Base-by-base conservation (phyloP, 345 rosid species). In the Crucihimalaya himalaica region DNA sequence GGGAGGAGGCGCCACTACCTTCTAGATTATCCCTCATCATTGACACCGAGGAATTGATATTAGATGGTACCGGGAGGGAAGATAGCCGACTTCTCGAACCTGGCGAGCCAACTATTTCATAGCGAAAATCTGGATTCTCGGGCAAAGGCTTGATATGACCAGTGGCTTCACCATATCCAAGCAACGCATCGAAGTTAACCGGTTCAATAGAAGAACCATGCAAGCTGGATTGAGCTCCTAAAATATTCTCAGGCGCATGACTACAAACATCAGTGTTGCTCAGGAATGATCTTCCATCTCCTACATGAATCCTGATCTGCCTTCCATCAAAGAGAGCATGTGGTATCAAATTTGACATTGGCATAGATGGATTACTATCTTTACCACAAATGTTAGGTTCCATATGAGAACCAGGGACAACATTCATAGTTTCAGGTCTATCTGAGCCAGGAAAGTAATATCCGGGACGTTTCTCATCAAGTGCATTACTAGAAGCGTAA, bases 71-170 rank as follows among this genome's bases (percentile, higher is more conserved):
- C 53, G 80, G 72, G 70, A 61, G 80, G 55, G 83, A 73, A 66
- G 72, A 68, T 2, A 75, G 74, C 68, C 85, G 88, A 71, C 84
- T 88, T 77, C 57, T 84, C 81, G 83, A 86, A 84, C 86, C 85
- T 20, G 86, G 88, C 29, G 89, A 85, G 73, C 78, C 95, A 81
- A 75, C 82, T 56, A 80, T 69, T 74, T 46, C 85, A 70, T 62
- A 54, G 70, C 40, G 66, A 72, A 78, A 74, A 81, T 84, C 88
- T 10, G 80, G 54, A 75, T 54, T 74, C 39, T 88, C 85, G 6
- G 80, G 73, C 62, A 76, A 51, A 64, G 75, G 81, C 56, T 84
- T 85, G 52, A 61, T 29, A 71, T 70, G 61, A 72, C 47, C 71
- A 45, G 77, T 16, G 56, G 81, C 56, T 57, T 67, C 77, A 78